phyloP scores from a whole-genome alignment of 148 eudicot genomes.

The Chenopodium suecicum region DNA sequence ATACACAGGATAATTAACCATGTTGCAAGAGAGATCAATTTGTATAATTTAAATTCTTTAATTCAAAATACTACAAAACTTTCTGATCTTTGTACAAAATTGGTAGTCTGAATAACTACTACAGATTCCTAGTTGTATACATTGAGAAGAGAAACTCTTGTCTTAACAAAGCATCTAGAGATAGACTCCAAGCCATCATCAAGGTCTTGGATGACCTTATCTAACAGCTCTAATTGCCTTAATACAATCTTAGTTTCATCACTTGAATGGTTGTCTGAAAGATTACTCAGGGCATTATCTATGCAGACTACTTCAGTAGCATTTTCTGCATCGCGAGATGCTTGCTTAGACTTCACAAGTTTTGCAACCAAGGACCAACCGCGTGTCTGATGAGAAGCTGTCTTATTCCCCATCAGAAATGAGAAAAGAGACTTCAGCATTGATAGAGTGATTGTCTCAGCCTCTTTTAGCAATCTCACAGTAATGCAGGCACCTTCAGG shows the following conservation, averaged over 20 bases:
- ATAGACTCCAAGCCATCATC: conserved; percentile 33
- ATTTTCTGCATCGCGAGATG: not conserved
- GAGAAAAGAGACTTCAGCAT: conserved; percentile 30
- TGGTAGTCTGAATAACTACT: not conserved
- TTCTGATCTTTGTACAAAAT: conserved; percentile 14
- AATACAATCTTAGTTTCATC: conserved; percentile 8
- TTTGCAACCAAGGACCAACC: conserved; percentile 43
- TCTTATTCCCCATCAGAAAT: conserved; percentile 29
- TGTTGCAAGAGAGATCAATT: not conserved
- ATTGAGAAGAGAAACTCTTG: conserved; percentile 52
- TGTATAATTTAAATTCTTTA: not conserved
- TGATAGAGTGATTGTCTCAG: conserved; percentile 27
- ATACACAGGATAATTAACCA: not conserved
- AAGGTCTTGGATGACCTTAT: conserved; percentile 23
- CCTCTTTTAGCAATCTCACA: conserved; percentile 31
- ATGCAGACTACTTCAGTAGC: conserved; percentile 19
- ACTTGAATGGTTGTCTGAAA: conserved; percentile 10
- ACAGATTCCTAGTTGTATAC: conserved; percentile 28
- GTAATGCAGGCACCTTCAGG: not conserved
- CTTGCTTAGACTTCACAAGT: conserved; percentile 24
- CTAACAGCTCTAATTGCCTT: conserved; percentile 29
- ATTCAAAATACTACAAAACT: not conserved
- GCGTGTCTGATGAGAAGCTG: not conserved
- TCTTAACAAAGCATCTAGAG: conserved; percentile 35
- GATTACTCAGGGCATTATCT: conserved; percentile 13